Evolutionary conservation across 169 alveolate species (phyloP), one percentile per base, ranked within the genome.

Genomic region (Cryptosporidium sp.): DNA sequence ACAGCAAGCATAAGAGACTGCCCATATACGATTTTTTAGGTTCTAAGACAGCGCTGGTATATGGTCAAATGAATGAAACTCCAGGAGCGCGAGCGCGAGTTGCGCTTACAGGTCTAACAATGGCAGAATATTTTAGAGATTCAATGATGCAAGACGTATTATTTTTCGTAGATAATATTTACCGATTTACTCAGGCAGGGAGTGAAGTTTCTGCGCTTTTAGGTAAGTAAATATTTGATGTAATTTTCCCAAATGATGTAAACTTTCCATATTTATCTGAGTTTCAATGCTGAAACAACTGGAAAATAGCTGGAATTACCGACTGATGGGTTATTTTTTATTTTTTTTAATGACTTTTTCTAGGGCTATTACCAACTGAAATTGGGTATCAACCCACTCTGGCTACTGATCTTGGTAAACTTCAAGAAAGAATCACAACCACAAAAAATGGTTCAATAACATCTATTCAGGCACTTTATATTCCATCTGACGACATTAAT

Each of bases 1-100:
- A 70, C 65, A 21, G 23, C n/a, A 70, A 70, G 9, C 69, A 67
- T 29, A 31, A 53, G 31, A 73, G 52, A 33, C 48, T 18, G 23
- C 42, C 85, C 18, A 85, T 85, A 42, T 94, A 80, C 26, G 97
- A 94, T 91, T 94, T 95, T 93, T 60, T 93, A 31, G 98, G 98
- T n/a, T 96, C 99, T 87, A 98, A 97, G 94, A 99, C 99, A 9
- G 98, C 99, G 62, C 95, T 97, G 84, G 99, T 97, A 69, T 97
- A 97, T 94, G 99, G 99, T 14, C 98, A 98, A 95, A 97, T 97
- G 99, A 98, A 98, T 94, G 99, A 97, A 92, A 99, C 99, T 12
- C 99, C 99, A 9, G 99, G 99, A 67, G 99, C 99, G 45, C 97
- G 99, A 61, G 99, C 99, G 31, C 95, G 99, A 62, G 98, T 98